A percentile compares a stretch with the other conserved stretches of the same genome.
Evolutionary conservation across 2,329 filamentous ascomycete species (phyloP).

Genomic region (Neopestalotiopsis sp.): DNA sequence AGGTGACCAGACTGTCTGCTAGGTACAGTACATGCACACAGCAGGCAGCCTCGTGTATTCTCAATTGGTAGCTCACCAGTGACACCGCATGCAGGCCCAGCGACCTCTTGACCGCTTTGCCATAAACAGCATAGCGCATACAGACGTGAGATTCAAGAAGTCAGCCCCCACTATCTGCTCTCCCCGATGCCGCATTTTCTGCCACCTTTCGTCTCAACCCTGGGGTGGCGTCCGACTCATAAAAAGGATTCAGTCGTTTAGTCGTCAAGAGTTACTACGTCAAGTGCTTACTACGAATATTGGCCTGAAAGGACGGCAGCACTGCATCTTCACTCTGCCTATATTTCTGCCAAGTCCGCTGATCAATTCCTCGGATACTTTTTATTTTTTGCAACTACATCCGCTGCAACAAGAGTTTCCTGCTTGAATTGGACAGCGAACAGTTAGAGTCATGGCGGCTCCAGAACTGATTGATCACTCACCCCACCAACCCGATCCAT

Average conservation of each 20-base stretch:
- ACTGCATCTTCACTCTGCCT: not conserved
- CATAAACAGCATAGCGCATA: not conserved
- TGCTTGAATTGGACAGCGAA: not conserved
- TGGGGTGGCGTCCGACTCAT: not conserved
- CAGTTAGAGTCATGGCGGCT: constrained; percentile 48
- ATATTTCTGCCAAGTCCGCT: constrained; percentile 4
- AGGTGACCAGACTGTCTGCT: too few species aligned
- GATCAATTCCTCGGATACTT: not conserved
- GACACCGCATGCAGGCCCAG: too few species aligned
- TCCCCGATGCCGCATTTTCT: constrained; percentile 13
- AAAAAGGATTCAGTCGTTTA: not conserved
- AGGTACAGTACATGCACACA: too few species aligned
- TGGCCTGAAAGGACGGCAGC: not conserved
- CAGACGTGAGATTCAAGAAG: not conserved
- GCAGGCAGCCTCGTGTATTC: too few species aligned
- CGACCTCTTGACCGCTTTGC: constrained; percentile 5
- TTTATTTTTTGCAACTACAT: not conserved
- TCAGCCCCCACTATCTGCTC: not conserved
- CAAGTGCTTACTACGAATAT: constrained; percentile 13
- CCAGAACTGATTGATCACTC: constrained; percentile 76
- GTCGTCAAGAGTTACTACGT: not conserved
- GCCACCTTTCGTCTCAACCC: not conserved
- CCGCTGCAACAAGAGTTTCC: not conserved
- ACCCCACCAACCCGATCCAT: constrained; percentile 80
- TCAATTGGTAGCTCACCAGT: too few species aligned